Base-by-base conservation (phyloP, 2,329 filamentous ascomycete genomes). In the Ophiognomonia clavigignenti-juglandacearum region DNA sequence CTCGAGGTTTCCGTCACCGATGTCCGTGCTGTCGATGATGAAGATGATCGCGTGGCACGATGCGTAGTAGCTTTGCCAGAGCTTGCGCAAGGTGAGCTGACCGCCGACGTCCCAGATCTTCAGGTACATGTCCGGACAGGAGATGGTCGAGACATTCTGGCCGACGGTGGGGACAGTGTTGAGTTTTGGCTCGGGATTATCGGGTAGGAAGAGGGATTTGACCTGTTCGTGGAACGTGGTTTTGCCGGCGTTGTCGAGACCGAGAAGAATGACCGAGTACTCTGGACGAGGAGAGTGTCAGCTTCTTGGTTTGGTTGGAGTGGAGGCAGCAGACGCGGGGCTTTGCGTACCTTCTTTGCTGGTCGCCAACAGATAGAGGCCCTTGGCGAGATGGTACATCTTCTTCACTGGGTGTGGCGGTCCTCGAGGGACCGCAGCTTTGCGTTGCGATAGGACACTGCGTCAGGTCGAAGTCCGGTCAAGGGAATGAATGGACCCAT, bases 81-180 rank as follows among this genome's bases (percentile, higher is more conserved):
- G 80, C 54, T 86, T 85, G 53, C 93, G 85, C 62, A 98, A 78
- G 23, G 81, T 86, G 61, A 93, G 83, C 68, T 98, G 93, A 6
- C 93, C 93, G 54, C 93, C 93, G 1, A 98, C 89, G 64, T 98
- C 93, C 93, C 93, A 97, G 59, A 98, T 86, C 74, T 96, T 96
- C 62, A 98, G 77, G 73, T 97, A 96, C 82, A 96, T 92, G 66
- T 96, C 89, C 14, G 89, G 86, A 20, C 97, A 77, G 19, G 86
- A 82, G 63, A 98, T 88, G 39, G 91, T 93, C 53, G 88, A 87
- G 54, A 97, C 91, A 69, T 97, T 97, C 66, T 97, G 93, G 55
- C 93, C 93, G 58, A 97, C 92, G 18, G 93, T 98, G 23, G 93
- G 93, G 7, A 97, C 92, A 37, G 92, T 96, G 64, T 93, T 91